Base-by-base conservation (phyloP, 192 early-diverging fungal species). In the Phycomyces nitens region DNA sequence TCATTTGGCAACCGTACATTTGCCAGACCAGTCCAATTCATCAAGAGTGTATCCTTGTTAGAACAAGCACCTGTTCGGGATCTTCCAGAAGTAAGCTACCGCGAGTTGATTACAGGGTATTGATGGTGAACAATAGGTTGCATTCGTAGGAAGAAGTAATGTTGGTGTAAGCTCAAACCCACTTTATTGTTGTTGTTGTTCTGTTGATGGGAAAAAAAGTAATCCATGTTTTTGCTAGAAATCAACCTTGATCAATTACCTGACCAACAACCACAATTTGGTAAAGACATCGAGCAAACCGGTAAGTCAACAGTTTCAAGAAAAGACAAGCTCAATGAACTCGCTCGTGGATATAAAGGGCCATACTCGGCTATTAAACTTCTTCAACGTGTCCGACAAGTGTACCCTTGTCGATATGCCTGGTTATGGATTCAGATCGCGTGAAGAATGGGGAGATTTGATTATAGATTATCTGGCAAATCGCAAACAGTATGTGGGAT, bases 101-200 rank as follows among this genome's bases (percentile, higher is more conserved):
- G 7, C 41, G 40, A 20, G 18, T 39, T 49, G 57, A 27, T 65
- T 34, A 44, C 16, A 50, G 16, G 11, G 9, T 62, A n/a, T 40
- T 54, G 21, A 38, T 52, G 22, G 23, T 39, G 18, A 18, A 27
- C 27, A 22, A 63, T 26, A 81, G 80, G 76, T 82, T 38, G 81
- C 74, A 3, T 82, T 82, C 71, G 71, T 82, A 27, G 81, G 81
- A 6, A 70, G 81, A 60, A 82, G 81, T 69, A 82, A 82, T 65
- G 76, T 82, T 66, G 81, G 81, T 7, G 74, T 76, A 64, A 64
- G 68, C 26, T 44, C 18, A 16, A n/a, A 16, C 6, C 38, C 4
- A 39, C 34, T 16, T 55, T 27, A 14, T 15, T 4, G 24, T 20
- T 56, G 26, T 47, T 56, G 3, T 55, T 56, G 18, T 20, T 38